phyloP scores from a whole-genome alignment of 345 rosid species.

The sweet orange (Citrus sinensis) region DNA sequence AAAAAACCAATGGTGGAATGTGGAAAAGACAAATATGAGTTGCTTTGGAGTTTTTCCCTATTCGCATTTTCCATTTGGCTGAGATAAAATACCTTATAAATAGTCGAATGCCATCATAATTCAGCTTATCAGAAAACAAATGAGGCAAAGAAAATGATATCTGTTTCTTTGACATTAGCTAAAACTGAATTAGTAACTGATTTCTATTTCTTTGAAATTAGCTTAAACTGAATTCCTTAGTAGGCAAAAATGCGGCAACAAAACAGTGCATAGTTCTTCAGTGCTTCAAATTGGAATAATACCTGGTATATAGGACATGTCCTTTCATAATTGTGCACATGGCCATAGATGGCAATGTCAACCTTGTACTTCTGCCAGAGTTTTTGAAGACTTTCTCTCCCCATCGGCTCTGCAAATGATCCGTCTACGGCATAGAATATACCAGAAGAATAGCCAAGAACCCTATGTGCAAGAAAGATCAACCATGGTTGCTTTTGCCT shows the following conservation, averaged over 20 bases:
- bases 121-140: background rate
- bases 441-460: slow-evolving; percentile 62
- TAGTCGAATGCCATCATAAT: background rate
- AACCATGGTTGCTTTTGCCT: slow-evolving; percentile 73
- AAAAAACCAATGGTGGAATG: background rate
- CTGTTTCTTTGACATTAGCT: background rate
- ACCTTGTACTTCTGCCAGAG: slow-evolving; percentile 83
- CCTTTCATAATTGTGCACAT: slow-evolving; percentile 72
- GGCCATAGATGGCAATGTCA: slow-evolving; percentile 68
- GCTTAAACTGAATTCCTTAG: background rate
- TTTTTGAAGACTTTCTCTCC: slow-evolving; percentile 57
- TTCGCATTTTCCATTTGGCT: no score
- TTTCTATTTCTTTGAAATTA: background rate
- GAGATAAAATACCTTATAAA: background rate
- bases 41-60: background rate
- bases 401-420: slow-evolving; percentile 66
- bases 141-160: background rate
- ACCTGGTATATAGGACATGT: slow-evolving; percentile 77
- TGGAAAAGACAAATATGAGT: background rate
- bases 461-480: slow-evolving; percentile 72
- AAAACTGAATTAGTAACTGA: background rate
- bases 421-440: slow-evolving; percentile 42
- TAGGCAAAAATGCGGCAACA: background rate
- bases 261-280: background rate
- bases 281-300: slow-evolving; percentile 2